Percentiles rank a stretch among this genome's conserved stretches.
Conservation (phyloP, 495 filamentous ascomycete species). For the Neurospora hispaniola region DNA sequence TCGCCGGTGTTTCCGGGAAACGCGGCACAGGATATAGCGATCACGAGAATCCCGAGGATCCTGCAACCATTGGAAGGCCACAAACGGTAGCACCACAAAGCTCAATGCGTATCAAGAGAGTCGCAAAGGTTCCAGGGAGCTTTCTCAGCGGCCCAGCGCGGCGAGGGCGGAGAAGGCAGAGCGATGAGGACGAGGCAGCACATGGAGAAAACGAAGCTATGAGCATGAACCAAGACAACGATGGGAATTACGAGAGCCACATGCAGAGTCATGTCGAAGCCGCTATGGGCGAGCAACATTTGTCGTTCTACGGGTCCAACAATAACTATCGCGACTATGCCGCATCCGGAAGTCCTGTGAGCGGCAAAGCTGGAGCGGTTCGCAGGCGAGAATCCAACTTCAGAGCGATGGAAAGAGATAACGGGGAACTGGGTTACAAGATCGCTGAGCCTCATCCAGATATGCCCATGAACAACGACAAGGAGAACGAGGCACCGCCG, state of each 20-base stretch:
- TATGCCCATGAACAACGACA: slow-evolving; percentile 53
- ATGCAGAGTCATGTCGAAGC: slow-evolving; percentile 25
- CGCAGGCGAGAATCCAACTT: slow-evolving; percentile 20
- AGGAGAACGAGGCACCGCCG: slow-evolving; percentile 73
- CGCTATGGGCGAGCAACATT: slow-evolving; percentile 21
- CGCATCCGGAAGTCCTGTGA: slow-evolving; percentile 35
- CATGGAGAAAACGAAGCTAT: slow-evolving; percentile 25
- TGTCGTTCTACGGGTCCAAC: slow-evolving; percentile 25
- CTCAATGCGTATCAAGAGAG: slow-evolving; percentile 62
- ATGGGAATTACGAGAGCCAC: slow-evolving; percentile 17
- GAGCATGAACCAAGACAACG: slow-evolving; percentile 23
- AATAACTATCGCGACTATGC: slow-evolving; percentile 26
- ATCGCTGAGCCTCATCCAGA: slow-evolving; percentile 48
- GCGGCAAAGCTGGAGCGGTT: slow-evolving; percentile 24
- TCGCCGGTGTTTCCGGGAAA: slow-evolving; percentile 25
- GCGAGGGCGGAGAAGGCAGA: slow-evolving; percentile 60
- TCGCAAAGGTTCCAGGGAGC: slow-evolving; percentile 58
- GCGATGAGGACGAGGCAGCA: slow-evolving; percentile 53
- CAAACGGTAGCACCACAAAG: slow-evolving; percentile 51
- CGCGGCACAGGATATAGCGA: slow-evolving; percentile 23
- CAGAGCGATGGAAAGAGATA: slow-evolving; percentile 3
- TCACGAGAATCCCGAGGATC: slow-evolving; percentile 28
- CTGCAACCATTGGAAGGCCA: slow-evolving; percentile 29
- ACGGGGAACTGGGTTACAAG: slow-evolving; percentile 41
- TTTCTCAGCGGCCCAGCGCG: slow-evolving; percentile 68